phyloP scores from a whole-genome alignment of 495 filamentous ascomycete species.

The Aspergillus leporis region DNA sequence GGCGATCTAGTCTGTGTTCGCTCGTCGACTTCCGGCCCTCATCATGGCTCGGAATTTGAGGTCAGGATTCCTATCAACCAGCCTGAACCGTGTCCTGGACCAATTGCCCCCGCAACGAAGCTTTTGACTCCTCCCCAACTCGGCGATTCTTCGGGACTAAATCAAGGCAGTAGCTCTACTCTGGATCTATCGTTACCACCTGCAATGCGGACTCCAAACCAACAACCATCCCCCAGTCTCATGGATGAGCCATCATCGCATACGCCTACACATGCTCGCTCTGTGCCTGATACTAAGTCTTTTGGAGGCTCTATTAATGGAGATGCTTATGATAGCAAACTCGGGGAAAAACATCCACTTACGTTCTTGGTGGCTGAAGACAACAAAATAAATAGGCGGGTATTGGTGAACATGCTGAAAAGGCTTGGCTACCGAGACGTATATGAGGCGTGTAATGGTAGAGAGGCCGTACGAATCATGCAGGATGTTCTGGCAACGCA shows the following conservation, averaged over 20 bases:
- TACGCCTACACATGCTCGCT: conserved; percentile 30
- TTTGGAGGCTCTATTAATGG: conserved; percentile 25
- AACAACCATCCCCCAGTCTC: conserved; percentile 36
- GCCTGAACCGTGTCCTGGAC: conserved; percentile 39
- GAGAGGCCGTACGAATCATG: conserved; percentile 70
- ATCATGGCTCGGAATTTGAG: conserved; percentile 72
- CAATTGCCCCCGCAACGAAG: conserved; percentile 39
- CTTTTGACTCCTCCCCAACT: conserved; percentile 30
- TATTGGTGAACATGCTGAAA: conserved; percentile 67
- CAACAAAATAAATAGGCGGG: conserved; percentile 76
- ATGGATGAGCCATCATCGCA: conserved; percentile 33
- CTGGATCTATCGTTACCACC: conserved; percentile 27
- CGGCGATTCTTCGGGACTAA: conserved; percentile 24
- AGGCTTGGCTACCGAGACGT: conserved; percentile 69
- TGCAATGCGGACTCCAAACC: conserved; percentile 25
- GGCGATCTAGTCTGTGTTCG: conserved; percentile 70
- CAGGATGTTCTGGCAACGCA: conserved; percentile 37
- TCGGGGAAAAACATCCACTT: conserved; percentile 61
- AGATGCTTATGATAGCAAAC: conserved; percentile 39
- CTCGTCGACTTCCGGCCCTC: conserved; percentile 66
- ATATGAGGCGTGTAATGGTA: conserved; percentile 70
- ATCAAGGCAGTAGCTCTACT: conserved; percentile 26
- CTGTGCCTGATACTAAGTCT: conserved; percentile 20
- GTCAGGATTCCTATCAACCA: conserved; percentile 67
- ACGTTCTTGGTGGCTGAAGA: conserved; percentile 78